phyloP scores from a whole-genome alignment of 148 eudicot species.

The Vaccinium corymbosum region DNA sequence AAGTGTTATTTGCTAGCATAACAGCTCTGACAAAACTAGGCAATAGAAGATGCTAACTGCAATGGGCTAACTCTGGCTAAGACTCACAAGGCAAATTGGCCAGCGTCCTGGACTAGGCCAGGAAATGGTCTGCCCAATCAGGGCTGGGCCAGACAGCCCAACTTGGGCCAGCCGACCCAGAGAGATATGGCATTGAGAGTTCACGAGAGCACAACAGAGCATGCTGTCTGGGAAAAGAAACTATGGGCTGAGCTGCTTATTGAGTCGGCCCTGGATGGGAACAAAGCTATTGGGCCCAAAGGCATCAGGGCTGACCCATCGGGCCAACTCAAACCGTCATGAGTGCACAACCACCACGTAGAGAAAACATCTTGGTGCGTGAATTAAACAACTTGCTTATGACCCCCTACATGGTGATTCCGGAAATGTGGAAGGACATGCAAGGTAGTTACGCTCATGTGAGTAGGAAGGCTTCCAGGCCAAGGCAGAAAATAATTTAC shows the following conservation, averaged over 20 bases:
- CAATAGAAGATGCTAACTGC: neutral
- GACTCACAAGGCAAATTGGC: neutral
- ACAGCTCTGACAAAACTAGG: neutral
- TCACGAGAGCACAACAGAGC: neutral
- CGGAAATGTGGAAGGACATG: too few species aligned
- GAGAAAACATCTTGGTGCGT: neutral
- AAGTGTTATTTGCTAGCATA: neutral
- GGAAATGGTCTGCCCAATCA: neutral
- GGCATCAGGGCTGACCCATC: neutral
- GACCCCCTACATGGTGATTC: too few species aligned
- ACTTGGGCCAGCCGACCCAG: neutral
- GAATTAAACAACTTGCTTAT: neutral
- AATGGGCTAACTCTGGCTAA: neutral
- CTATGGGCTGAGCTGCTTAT: neutral
- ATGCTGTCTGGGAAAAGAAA: neutral
- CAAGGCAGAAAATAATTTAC: too few species aligned
- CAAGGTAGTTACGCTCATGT: too few species aligned
- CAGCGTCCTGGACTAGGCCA: neutral
- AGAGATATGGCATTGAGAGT: neutral
- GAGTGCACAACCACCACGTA: neutral
- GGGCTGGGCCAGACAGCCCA: neutral
- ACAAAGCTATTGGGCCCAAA: neutral
- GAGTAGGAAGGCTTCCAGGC: too few species aligned
- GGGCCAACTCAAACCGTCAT: neutral
- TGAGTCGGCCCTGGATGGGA: neutral